phyloP scores from a whole-genome alignment of 345 rosid species.

The Corchorus capsularis region DNA sequence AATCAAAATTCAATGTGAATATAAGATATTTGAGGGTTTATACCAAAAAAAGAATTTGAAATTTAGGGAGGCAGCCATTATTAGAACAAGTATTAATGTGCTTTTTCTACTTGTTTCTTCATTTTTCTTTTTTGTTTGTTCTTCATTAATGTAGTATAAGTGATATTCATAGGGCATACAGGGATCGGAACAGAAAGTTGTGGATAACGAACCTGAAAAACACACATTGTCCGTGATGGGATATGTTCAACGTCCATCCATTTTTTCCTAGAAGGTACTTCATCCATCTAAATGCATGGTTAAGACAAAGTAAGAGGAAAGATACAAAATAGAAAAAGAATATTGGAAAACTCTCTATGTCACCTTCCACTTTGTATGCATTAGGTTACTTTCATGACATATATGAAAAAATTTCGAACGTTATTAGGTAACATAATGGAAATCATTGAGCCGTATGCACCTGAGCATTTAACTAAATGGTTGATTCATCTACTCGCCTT shows the following conservation, averaged over 20 bases:
- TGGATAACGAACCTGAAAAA: constrained; percentile 11
- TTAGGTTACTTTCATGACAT: not conserved
- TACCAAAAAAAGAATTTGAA: no score
- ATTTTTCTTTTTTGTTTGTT: no score
- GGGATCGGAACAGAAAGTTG: not conserved
- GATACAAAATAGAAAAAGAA: not conserved
- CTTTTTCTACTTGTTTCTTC: no score
- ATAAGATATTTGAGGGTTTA: no score
- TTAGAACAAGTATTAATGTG: not conserved
- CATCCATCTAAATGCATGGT: not conserved
- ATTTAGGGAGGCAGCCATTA: no score
- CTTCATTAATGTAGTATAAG: not conserved
- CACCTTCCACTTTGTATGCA: not conserved
- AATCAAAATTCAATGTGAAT: no score
- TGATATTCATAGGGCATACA: not conserved
- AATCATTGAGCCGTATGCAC: no score
- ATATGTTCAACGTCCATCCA: not conserved
- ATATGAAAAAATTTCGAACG: not conserved
- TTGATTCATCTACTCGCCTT: no score
- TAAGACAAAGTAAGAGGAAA: not conserved
- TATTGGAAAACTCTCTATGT: not conserved
- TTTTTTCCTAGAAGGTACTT: no score
- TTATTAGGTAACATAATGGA: no score
- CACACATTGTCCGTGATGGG: not conserved
- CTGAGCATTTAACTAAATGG: no score